Conservation (phyloP, 1,139 yeast species). For the Candida dubliniensis region DNA sequence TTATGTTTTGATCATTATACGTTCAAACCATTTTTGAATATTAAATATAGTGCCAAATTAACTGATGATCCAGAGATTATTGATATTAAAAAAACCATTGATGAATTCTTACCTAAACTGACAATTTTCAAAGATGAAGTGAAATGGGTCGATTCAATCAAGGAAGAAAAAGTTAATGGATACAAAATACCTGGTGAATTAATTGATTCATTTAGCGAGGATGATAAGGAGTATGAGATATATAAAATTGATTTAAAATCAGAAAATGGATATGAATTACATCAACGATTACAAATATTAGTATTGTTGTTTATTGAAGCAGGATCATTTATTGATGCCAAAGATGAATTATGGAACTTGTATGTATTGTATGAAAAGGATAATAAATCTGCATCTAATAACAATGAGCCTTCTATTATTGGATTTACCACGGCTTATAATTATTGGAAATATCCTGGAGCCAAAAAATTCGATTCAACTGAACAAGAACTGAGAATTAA, state of each 20-base stretch:
- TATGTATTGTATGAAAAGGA: slow-evolving; percentile 46
- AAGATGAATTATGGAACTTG: slow-evolving; percentile 73
- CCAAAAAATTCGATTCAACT: slow-evolving; percentile 53
- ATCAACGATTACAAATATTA: slow-evolving; percentile 72
- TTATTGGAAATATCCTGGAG: slow-evolving; percentile 75
- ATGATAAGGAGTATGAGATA: slow-evolving; percentile 32
- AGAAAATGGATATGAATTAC: slow-evolving; percentile 51
- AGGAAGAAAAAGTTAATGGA: slow-evolving; percentile 41
- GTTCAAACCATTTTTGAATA: slow-evolving; percentile 50
- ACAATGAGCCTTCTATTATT: slow-evolving; percentile 45
- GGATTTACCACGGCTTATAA: slow-evolving; percentile 86
- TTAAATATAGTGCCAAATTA: slow-evolving; percentile 55
- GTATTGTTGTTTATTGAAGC: slow-evolving; percentile 89
- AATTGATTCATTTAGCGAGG: slow-evolving; percentile 34
- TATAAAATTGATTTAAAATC: slow-evolving; percentile 42
- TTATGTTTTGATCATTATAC: slow-evolving; percentile 50
- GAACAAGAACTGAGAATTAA: slow-evolving; percentile 57
- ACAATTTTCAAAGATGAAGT: slow-evolving; percentile 63
- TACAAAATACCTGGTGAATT: slow-evolving; percentile 52
- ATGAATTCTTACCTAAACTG: slow-evolving; percentile 59
- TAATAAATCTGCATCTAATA: slow-evolving; percentile 27
- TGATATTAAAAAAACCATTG: slow-evolving; percentile 52
- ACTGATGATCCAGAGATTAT: slow-evolving; percentile 45
- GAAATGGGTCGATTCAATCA: slow-evolving; percentile 60
- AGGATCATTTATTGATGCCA: slow-evolving; percentile 80